Evolutionary conservation across 202 grass and related monocot species (phyloP), one percentile per base, ranked within the genome.

Genomic region (Saccharum hybrid): DNA sequence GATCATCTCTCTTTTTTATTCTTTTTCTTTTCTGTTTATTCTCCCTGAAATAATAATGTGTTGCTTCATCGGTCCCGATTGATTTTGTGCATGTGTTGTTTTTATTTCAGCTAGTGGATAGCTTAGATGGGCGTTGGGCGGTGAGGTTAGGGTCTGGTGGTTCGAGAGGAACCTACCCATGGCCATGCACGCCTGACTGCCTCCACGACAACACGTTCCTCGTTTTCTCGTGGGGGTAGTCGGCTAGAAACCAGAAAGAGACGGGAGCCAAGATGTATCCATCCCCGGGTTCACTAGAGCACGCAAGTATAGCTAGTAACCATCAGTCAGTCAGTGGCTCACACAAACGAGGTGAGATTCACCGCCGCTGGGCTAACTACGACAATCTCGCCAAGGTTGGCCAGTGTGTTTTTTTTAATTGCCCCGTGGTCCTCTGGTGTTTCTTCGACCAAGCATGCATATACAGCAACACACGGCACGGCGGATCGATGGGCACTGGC

Each of bases 141-240:
- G 57, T 82, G 68, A 45, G 68, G 68, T 74, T 41, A 23, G 70
- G 31, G 15, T 75, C 60, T 74, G 81, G 81, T 83, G 81, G 81
- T n/a, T 7, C 0, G 2, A n/a, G 40, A 66, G 60, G n/a, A 51
- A 83, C 81, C 34, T 36, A 36, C 34, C 34, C 34, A 36, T 36
- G 34, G 34, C 34, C 34, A 36, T 36, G 34, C 34, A 36, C 34
- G 34, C 34, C 34, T 36, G 34, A 36, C 34, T 36, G 34, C 34
- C 34, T 6, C 34, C 34, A 36, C 34, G 34, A 26, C 26, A 26
- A 26, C 26, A 26, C 26, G 26, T 26, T 26, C 26, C 5, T 36
- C 34, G 34, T 36, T 36, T 36, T 36, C 34, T 36, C 34, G 34
- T 4, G 34, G 34, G 34, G 26, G 26, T 26, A 26, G 26, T 26